Evolutionary conservation across 2,329 filamentous ascomycete species (phyloP).

Genomic region (Fusarium aywerte): DNA sequence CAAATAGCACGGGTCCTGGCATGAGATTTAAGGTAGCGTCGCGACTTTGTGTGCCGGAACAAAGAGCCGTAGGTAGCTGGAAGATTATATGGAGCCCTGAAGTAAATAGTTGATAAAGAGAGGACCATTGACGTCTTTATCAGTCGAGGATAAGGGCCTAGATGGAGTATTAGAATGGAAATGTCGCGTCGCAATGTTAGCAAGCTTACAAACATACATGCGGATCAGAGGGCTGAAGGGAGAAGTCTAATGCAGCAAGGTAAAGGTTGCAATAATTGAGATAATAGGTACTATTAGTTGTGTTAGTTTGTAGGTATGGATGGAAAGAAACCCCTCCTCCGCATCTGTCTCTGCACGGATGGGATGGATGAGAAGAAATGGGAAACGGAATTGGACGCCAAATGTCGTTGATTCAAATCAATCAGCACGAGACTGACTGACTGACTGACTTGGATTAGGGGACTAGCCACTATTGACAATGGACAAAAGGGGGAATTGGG

Average conservation of each 20-base stretch:
- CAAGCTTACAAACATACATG: neutral
- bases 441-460: neutral
- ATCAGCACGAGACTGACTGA: constrained; percentile 14
- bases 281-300: neutral
- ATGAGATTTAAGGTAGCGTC: constrained; percentile 24
- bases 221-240: constrained; percentile 9
- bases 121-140: constrained; percentile 13
- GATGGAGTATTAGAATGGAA: constrained; percentile 14
- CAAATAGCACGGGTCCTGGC: constrained; percentile 14
- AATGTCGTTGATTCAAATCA: constrained; percentile 10
- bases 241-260: neutral
- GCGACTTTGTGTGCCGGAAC: constrained; percentile 16
- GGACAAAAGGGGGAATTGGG: constrained; percentile 18
- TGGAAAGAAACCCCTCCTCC: constrained; percentile 19
- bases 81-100: neutral
- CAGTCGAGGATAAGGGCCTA: constrained; percentile 29
- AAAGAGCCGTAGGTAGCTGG: constrained; percentile 34
- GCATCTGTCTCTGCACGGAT: constrained; percentile 12
- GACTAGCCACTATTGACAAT: neutral
- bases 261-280: constrained; percentile 9
- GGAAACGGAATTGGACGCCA: constrained; percentile 2
- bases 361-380: constrained; percentile 20
- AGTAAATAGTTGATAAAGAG: neutral
- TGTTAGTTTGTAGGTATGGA: constrained; percentile 10
- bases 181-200: constrained; percentile 2